Percentiles rank a stretch among this genome's conserved stretches.
Evolutionary conservation across 768 basidiomycete species (phyloP).

Genomic region (Rhodocollybia butyracea): DNA sequence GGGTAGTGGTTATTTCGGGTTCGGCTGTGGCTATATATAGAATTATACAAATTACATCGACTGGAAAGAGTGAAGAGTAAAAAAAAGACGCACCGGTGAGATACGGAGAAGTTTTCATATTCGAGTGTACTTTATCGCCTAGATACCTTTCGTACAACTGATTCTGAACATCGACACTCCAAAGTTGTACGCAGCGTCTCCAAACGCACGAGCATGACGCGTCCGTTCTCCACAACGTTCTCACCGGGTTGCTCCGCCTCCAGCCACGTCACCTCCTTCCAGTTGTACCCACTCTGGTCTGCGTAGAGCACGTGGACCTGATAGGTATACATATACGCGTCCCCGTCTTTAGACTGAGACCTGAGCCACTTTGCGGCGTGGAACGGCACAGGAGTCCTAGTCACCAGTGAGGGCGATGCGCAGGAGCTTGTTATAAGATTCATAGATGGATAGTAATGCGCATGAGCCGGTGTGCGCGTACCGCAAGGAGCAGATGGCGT

Average conservation of each 20-base stretch:
- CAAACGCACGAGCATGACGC: slow-evolving; percentile 41
- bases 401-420: slow-evolving; percentile 45
- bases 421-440: slow-evolving; percentile 29
- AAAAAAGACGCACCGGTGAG: not conserved
- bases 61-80: slow-evolving; percentile 13
- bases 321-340: slow-evolving; percentile 21
- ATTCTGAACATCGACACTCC: slow-evolving; percentile 34
- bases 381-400: slow-evolving; percentile 46
- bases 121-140: slow-evolving; percentile 26
- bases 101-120: slow-evolving; percentile 32
- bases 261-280: slow-evolving; percentile 34
- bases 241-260: slow-evolving; percentile 36
- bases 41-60: slow-evolving; percentile 40
- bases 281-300: slow-evolving; percentile 40
- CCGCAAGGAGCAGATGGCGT: slow-evolving; percentile 26
- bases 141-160: slow-evolving; percentile 32
- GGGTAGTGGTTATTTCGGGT: slow-evolving; percentile 44
- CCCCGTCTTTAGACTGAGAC: slow-evolving; percentile 7
- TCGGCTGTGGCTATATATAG: slow-evolving; percentile 45
- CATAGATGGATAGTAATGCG: slow-evolving; percentile 43
- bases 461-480: slow-evolving; percentile 38
- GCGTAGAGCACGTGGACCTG: slow-evolving; percentile 36
- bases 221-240: slow-evolving; percentile 30
- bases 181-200: slow-evolving; percentile 42
- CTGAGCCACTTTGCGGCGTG: slow-evolving; percentile 37